Base-by-base conservation (phyloP, 345 rosid species). In the Erucastrum elatum region DNA sequence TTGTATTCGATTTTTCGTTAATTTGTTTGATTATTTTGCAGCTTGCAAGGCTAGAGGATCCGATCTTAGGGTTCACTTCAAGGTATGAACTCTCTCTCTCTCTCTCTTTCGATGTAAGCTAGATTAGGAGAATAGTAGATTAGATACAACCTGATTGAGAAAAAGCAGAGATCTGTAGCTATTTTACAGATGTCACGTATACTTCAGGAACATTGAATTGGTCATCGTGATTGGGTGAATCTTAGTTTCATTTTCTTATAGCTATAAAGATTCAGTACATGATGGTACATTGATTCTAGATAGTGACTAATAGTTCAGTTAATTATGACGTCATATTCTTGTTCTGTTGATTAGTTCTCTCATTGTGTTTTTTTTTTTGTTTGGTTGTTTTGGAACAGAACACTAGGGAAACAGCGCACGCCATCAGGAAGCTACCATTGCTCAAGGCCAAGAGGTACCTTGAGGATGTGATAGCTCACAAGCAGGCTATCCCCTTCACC, bases 401-500 rank as follows among this genome's bases (percentile, higher is more conserved):
- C 86, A 93, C 98, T 0, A 83, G 98, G 35, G 99, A 96, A 77
- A 90, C 99, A 17, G 99, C 99, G 2, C 88, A 85, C 76, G 84
- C 99, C 27, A 80, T 93, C 68, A 87, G 96, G 84, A 93, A 91
- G 89, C 70, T 93, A 75, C 89, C 97, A 75, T 84, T 96, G 87
- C 76, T 56, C 55, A 91, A 91, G 96, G 98, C 98, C 0, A 96
- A 96, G 90, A 90, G 97, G 67, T 96, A 96, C 69, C 74, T 96
- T 80, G 99, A 96, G 64, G 98, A 93, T 93, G 99, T 96, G 71
- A 81, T 91, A 75, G 96, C 84, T 16, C 99, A 96, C 84, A 96
- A 96, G 80, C 99, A 96, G 81, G 99, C 99, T 8, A 91, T 96
- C n/a, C 99, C 99, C n/a, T 96, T 96, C 90, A 82, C 94, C 5